Evolutionary conservation across 495 filamentous ascomycete species (phyloP).

Genomic region (Penicillium angulare): DNA sequence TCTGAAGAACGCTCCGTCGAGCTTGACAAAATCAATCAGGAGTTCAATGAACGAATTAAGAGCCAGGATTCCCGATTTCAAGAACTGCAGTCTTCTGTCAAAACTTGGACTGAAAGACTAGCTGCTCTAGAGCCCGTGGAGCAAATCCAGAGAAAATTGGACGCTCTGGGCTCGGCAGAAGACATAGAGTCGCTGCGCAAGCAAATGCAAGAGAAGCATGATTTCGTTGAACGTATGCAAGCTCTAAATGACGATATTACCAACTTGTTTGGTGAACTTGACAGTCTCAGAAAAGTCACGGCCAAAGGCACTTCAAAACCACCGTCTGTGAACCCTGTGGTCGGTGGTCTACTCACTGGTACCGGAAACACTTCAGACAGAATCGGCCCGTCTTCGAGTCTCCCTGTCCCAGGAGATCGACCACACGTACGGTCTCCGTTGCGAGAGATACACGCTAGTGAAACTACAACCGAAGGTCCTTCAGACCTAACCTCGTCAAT

Average conservation of each 20-base stretch:
- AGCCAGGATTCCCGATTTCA: no score
- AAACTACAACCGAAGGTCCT: no score
- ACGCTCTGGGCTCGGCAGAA: background rate
- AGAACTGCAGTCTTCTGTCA: no score
- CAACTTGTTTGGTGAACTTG: background rate
- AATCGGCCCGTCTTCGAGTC: no score
- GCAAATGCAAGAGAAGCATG: background rate
- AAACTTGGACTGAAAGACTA: background rate
- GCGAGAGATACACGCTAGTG: no score
- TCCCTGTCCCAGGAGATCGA: background rate
- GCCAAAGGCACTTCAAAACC: background rate
- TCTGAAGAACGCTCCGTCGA: no score
- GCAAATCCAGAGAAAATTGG: background rate
- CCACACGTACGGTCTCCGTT: no score
- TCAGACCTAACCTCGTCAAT: background rate
- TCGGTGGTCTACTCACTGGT: background rate
- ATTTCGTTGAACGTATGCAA: no score
- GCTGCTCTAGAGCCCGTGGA: background rate
- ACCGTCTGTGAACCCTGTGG: background rate
- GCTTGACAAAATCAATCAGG: no score
- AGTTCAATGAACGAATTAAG: no score
- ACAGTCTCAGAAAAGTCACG: background rate
- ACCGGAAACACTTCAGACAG: background rate
- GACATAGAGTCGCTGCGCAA: background rate
- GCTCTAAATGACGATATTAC: no score